Conservation (phyloP, 2,329 filamentous ascomycete species). For the Botryotinia convoluta region DNA sequence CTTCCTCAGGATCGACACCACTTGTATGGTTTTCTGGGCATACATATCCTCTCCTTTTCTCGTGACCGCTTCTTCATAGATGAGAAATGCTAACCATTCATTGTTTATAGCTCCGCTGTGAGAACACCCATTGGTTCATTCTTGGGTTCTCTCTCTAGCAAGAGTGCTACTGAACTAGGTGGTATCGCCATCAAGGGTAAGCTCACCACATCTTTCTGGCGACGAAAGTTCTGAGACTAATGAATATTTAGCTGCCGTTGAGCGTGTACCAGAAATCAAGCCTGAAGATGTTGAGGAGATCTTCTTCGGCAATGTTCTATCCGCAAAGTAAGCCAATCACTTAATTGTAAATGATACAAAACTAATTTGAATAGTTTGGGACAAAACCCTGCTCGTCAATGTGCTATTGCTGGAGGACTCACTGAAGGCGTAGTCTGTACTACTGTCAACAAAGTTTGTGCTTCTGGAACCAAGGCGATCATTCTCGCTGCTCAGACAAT, state of each 20-base stretch:
- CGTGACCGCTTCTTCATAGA: not conserved
- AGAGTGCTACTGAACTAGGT: conserved; percentile 83
- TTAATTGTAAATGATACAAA: not conserved
- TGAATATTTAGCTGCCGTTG: conserved; percentile 62
- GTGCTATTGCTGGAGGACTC: conserved; percentile 85
- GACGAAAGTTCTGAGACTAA: not conserved
- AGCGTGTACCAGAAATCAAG: conserved; percentile 82
- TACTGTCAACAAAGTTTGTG: conserved; percentile 98
- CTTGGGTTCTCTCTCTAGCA: conserved; percentile 84
- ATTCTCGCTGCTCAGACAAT: conserved; percentile 95
- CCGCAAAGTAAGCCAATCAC: conserved; percentile 69
- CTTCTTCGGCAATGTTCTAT: conserved; percentile 97
- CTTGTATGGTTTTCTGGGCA: not conserved
- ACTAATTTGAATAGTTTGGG: conserved; percentile 63
- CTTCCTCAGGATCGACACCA: not conserved
- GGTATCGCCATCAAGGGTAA: conserved; percentile 89
- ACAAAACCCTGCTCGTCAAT: conserved; percentile 94
- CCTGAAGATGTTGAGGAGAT: conserved; percentile 90
- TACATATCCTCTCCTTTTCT: not conserved
- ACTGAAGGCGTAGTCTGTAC: conserved; percentile 77
- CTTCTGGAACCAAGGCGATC: conserved; percentile 89
- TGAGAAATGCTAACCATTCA: not conserved
- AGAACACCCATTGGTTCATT: conserved; percentile 93
- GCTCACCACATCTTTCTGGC: not conserved
- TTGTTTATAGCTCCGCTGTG: conserved; percentile 57